These are phyloP conservation scores for Salix caprea DNA, from an alignment of 345 rosid genomes.

Conservation along the genomic window DNA sequence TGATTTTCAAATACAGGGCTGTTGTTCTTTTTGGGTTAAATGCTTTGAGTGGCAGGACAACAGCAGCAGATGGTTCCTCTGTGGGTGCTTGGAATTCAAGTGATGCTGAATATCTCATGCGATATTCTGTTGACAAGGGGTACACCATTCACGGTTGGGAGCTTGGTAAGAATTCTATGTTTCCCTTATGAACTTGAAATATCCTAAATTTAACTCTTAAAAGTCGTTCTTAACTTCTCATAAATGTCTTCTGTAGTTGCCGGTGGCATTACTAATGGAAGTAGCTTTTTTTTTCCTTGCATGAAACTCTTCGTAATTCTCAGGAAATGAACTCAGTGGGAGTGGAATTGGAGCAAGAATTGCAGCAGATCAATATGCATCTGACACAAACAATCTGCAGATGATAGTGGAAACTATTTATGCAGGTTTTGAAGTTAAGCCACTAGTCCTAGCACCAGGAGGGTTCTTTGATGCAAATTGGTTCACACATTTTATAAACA, in stretches of 20 bases:
- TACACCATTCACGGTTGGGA: constrained; percentile 44
- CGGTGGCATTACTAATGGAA: too few relatives aligned
- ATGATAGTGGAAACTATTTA: constrained; percentile 22
- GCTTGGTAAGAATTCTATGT: constrained; percentile 31
- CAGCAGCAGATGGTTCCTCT: constrained; percentile 28
- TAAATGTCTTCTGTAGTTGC: too few relatives aligned
- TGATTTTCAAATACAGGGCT: constrained; percentile 29
- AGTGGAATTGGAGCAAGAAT: constrained; percentile 33
- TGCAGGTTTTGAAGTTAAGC: constrained; percentile 32
- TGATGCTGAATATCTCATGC: constrained; percentile 35
- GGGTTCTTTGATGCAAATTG: constrained; percentile 47
- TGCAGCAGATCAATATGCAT: constrained; percentile 39
- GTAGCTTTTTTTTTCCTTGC: neutral
- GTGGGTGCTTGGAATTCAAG: constrained; percentile 43
- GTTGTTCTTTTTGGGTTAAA: constrained; percentile 41
- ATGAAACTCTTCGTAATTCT: neutral
- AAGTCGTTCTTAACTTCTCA: too few relatives aligned
- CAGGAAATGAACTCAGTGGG: constrained; percentile 55
- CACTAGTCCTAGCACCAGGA: constrained; percentile 44
- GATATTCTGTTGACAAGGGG: constrained; percentile 38
- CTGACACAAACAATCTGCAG: constrained; percentile 26
- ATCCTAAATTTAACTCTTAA: too few relatives aligned
- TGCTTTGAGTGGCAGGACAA: constrained; percentile 34
- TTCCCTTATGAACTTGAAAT: too few relatives aligned
- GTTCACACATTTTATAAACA: constrained; percentile 31